Base-by-base conservation (phyloP, 768 basidiomycete species). In the Calocybe gangraenosa region DNA sequence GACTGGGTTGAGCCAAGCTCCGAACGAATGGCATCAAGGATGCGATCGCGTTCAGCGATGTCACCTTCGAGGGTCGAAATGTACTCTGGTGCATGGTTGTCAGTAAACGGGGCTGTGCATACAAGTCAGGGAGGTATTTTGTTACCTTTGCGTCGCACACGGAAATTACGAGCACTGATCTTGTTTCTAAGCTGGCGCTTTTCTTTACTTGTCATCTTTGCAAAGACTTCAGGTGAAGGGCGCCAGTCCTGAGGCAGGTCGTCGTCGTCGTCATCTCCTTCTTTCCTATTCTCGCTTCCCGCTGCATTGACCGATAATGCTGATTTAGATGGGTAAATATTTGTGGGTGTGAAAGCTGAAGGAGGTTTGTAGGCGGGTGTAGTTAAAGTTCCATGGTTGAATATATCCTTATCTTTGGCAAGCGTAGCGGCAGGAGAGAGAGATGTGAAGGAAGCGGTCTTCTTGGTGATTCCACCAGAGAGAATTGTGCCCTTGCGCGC, bases 181-280 rank as follows among this genome's bases (percentile, higher is more conserved):
- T 99, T 99, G 71, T 99, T 99, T 40, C 95, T 65, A 34, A 98
- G 70, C 64, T 98, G 95, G 7, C 96, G 71, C 66, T 98, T 98
- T 71, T 98, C 94, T 69, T 95, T 97, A 58, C 83, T 86, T 4
- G 82, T 81, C 79, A 99, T 87, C 65, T 92, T 97, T 60, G 89
- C 84, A 70, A 97, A 96, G 50, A 93, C 92, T 53, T 96, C 95
- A 0, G 92, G 86, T 3, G 81, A 77, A 7, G 90, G 91, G 39
- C 89, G 77, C 87, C 89, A 91, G 54, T 92, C 87, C 23, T 84
- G 85, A 13, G 82, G 74, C 3, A 82, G 63, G 19, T 78, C 76
- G 36, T 79, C 75, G 4, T 77, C 71, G 31, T 75, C 73, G 7
- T 73, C 70, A 7, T 68, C 60, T 0, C 65, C 68, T 11, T 65